A percentile compares a stretch with the other conserved stretches of the same genome.
These are phyloP conservation scores for Penicillium sp. DNA, from an alignment of 2,329 filamentous ascomycete genomes.

Conservation along the genomic window DNA sequence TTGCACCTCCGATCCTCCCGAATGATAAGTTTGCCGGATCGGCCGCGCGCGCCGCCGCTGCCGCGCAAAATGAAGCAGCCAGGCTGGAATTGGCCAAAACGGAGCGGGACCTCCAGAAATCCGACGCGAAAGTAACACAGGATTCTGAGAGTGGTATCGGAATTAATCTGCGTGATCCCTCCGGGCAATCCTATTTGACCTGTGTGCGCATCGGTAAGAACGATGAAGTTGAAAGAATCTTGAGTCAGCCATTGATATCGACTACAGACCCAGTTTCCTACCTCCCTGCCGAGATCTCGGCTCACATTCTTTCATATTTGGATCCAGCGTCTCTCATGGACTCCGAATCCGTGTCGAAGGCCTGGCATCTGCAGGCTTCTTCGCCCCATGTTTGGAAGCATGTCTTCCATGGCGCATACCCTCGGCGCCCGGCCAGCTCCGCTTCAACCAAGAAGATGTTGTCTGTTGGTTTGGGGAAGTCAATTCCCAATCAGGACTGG, in stretches of 20 bases:
- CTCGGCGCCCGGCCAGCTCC: slow-evolving; percentile 38
- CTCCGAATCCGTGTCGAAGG: slow-evolving; percentile 55
- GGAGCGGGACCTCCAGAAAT: slow-evolving; percentile 31
- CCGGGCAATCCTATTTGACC: slow-evolving; percentile 34
- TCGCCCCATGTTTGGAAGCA: slow-evolving; percentile 61
- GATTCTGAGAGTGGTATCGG: slow-evolving; percentile 53
- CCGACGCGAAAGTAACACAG: slow-evolving; percentile 31
- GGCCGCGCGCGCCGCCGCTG: slow-evolving; percentile 48
- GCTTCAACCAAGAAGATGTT: slow-evolving; percentile 48
- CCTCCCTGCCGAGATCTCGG: slow-evolving; percentile 59
- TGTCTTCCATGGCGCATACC: slow-evolving; percentile 59
- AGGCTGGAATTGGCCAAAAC: slow-evolving; percentile 27
- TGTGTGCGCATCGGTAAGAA: slow-evolving; percentile 39
- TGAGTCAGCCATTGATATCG: slow-evolving; percentile 7
- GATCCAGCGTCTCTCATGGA: slow-evolving; percentile 56
- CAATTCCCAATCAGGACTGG: slow-evolving; percentile 70
- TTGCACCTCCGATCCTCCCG: slow-evolving; percentile 41
- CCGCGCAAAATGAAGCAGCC: slow-evolving; percentile 47
- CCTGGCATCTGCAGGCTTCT: slow-evolving; percentile 56
- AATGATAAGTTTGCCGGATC: slow-evolving; percentile 42
- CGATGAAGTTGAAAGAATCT: background rate
- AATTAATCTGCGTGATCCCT: slow-evolving; percentile 42
- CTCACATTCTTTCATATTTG: slow-evolving; percentile 59
- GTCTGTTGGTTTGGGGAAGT: slow-evolving; percentile 54
- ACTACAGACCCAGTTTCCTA: slow-evolving; percentile 51